Percentiles rank a stretch among this genome's conserved stretches.
Evolutionary conservation across 306 rosid species (phyloP).

Genomic region (Datisca glomerata): DNA sequence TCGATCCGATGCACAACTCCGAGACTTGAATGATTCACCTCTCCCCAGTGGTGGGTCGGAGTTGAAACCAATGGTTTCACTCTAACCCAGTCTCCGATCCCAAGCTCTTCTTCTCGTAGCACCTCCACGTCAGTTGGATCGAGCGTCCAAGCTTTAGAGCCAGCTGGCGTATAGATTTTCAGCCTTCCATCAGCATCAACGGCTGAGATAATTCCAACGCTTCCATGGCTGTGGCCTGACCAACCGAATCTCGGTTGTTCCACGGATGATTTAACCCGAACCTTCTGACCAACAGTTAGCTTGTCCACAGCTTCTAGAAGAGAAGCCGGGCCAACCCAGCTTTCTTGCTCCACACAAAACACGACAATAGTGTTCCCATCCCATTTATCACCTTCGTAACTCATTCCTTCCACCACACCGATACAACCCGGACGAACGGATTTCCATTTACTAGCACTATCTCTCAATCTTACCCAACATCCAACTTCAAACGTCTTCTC

Average conservation of each 20-base stretch:
- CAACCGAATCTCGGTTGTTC: slow-evolving; percentile 91
- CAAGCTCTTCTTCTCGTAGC: slow-evolving; percentile 67
- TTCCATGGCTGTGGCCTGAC: slow-evolving; percentile 81
- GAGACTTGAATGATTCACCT: slow-evolving; percentile 69
- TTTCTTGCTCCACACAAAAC: slow-evolving; percentile 95
- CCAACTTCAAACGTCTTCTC: slow-evolving; percentile 80
- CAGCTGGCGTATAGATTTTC: slow-evolving; percentile 83
- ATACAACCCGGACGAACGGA: slow-evolving; percentile 71
- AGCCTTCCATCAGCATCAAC: slow-evolving; percentile 92
- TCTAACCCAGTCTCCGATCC: slow-evolving; percentile 81
- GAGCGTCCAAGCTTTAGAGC: slow-evolving; percentile 88
- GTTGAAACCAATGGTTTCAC: slow-evolving; percentile 70
- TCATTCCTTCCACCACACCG: slow-evolving; percentile 89
- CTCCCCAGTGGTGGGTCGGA: slow-evolving; percentile 97
- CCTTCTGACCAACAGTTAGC: slow-evolving; percentile 76
- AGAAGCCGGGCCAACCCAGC: slow-evolving; percentile 73
- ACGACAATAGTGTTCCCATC: slow-evolving; percentile 64
- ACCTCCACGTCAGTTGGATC: slow-evolving; percentile 87
- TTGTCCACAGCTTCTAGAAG: slow-evolving; percentile 54
- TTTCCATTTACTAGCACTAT: slow-evolving; percentile 54
- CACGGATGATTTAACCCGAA: slow-evolving; percentile 50
- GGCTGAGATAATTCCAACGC: slow-evolving; percentile 68
- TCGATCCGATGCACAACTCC: slow-evolving; percentile 94
- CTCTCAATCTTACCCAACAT: slow-evolving; percentile 86
- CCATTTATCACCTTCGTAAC: slow-evolving; percentile 65